Evolutionary conservation across 352 stramenopile genomes (phyloP).

Genomic region (Pythium grandisporangium): DNA sequence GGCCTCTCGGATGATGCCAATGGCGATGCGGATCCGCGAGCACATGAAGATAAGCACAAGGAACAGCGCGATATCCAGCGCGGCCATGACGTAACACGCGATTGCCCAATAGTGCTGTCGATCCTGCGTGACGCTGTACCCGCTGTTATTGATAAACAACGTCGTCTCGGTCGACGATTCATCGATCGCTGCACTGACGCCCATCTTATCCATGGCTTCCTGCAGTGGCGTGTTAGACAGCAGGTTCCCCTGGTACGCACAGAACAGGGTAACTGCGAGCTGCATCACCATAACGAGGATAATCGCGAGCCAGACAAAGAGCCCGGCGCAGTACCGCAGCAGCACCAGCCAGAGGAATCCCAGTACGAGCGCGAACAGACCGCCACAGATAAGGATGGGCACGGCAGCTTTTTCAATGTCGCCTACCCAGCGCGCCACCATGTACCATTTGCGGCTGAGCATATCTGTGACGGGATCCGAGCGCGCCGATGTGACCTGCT

Average conservation of each 20-base stretch:
- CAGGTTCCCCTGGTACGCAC: constrained; percentile 59
- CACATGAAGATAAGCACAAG: constrained; percentile 76
- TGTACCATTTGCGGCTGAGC: constrained; percentile 57
- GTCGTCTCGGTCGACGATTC: constrained; percentile 30
- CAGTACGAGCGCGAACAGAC: constrained; percentile 49
- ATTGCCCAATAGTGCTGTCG: constrained; percentile 66
- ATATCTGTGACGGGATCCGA: constrained; percentile 42
- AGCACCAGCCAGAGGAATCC: constrained; percentile 71
- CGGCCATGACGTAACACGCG: constrained; percentile 69
- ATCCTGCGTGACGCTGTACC: constrained; percentile 29
- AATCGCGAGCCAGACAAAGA: constrained; percentile 79
- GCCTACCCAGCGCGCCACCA: constrained; percentile 64
- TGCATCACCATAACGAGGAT: constrained; percentile 54
- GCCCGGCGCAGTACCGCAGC: constrained; percentile 60
- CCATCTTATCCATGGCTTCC: constrained; percentile 40
- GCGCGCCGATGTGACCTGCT: constrained; percentile 24
- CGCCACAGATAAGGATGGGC: constrained; percentile 68
- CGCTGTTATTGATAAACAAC: constrained; percentile 42
- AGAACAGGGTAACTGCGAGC: constrained; percentile 67
- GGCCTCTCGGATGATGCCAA: constrained; percentile 81
- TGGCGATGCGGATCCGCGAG: constrained; percentile 74
- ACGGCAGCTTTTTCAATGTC: constrained; percentile 73
- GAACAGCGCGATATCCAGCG: constrained; percentile 44
- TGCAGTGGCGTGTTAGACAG: constrained; percentile 36
- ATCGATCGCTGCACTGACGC: too few species aligned